phyloP scores from a whole-genome alignment of 2,329 filamentous ascomycete species.

The Ceratocystis eucalypticola region DNA sequence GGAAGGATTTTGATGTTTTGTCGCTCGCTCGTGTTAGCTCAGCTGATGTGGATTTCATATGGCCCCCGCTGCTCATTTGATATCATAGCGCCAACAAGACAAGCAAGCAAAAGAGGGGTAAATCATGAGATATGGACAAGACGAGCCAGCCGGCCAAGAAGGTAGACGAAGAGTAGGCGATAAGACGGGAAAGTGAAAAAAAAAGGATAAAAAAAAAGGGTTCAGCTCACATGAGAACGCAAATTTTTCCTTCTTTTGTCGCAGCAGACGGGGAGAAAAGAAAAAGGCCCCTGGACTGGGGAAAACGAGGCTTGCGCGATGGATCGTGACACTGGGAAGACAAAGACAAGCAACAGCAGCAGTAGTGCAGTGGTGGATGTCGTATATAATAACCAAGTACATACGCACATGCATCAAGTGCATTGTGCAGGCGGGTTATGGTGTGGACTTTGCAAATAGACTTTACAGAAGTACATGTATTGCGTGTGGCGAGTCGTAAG shows the following conservation, averaged over 20 bases:
- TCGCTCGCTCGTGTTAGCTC: not conserved
- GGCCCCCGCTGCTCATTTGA: not conserved
- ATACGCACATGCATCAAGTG: too few relatives aligned
- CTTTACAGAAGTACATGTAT: too few relatives aligned
- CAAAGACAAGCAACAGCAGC: not conserved
- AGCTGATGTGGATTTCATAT: not conserved
- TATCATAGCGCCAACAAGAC: not conserved
- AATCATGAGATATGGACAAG: not conserved
- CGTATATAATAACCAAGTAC: too few relatives aligned
- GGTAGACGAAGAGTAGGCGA: not conserved
- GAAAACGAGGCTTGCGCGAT: slow-evolving; percentile 5
- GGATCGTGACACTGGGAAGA: not conserved
- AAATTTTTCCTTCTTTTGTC: too few relatives aligned
- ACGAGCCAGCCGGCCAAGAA: not conserved
- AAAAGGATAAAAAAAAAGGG: not conserved
- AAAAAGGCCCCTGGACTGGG: not conserved
- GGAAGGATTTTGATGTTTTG: not conserved
- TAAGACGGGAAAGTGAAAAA: not conserved
- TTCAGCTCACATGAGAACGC: not conserved
- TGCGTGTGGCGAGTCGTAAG: not conserved
- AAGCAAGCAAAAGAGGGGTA: not conserved
- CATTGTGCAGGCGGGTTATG: too few relatives aligned
- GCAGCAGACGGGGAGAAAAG: not conserved
- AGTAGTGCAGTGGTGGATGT: not conserved
- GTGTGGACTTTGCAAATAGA: too few relatives aligned